Evolutionary conservation across 345 rosid genomes (phyloP), one percentile per base, ranked within the genome.

Genomic region (Stellera chamaejasme): DNA sequence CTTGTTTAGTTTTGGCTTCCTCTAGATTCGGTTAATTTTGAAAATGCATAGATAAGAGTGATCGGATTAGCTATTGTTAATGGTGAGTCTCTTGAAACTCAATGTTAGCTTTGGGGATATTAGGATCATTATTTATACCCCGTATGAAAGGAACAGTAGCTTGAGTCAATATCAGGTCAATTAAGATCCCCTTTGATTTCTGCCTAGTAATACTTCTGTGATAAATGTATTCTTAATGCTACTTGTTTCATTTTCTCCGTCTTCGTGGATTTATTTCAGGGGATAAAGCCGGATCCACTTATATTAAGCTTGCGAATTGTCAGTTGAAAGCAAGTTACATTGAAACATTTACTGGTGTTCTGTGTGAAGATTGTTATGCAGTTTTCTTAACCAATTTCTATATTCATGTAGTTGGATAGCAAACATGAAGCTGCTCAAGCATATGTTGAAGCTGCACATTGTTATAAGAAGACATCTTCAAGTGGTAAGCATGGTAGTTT

Each of bases 401-500:
- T 72, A 82, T 62, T 42, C 60, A 50, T 64, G 55, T 70, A 82
- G 93, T 57, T 69, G 67, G 86, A 85, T 42, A 82, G 88, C 82
- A 82, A 80, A 58, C 88, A 85, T 74, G 93, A 85, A 75, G 77
- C 79, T 57, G 88, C 88, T 27, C 80, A 76, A 55, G 83, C 93
- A 56, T 80, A 75, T 66, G 86, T 76, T 59, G 84, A 78, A 54
- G 93, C 88, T 65, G 86, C 81, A 64, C 87, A 82, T 63, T 80
- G 82, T 69, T 85, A 80, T 62, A 82, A 82, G 82, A 85, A 82
- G 60, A 79, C 79, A 32, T 39, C 70, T 25, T 54, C 77, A 16
- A 82, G 47, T 50, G 93, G 93, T 82, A 74, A 45, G 84, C 11
- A 19, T 42, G 28, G 11, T 13, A 32, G 11, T 32, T 53, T 62